Evolutionary conservation across 495 filamentous ascomycete genomes (phyloP).

Genomic region (Talaromyces adpressus): DNA sequence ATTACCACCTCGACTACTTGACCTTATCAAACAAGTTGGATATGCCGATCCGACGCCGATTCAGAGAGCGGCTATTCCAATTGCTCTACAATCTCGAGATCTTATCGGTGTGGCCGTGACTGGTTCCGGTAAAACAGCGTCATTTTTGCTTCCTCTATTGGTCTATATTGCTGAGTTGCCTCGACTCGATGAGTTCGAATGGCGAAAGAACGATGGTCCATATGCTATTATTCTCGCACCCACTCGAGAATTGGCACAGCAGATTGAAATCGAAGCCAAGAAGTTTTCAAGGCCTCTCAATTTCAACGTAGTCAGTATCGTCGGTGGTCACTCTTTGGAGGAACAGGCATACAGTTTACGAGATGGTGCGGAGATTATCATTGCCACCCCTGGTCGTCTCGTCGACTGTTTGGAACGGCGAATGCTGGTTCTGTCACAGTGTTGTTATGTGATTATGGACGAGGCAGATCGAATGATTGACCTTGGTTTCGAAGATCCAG

Average conservation of each 20-base stretch:
- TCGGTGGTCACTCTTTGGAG: slow-evolving; percentile 92
- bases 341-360: slow-evolving; percentile 89
- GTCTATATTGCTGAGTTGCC: slow-evolving; percentile 94
- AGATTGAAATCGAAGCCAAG: slow-evolving; percentile 90
- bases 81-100: slow-evolving; percentile 87
- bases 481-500: slow-evolving; percentile 92
- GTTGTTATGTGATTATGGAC: slow-evolving; percentile 98
- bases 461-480: slow-evolving; percentile 99
- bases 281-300: slow-evolving; percentile 90
- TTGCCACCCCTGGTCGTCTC: slow-evolving; percentile 93
- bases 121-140: slow-evolving; percentile 97
- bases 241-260: slow-evolving; percentile 96
- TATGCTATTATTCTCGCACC: slow-evolving; percentile 96
- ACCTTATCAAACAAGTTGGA: slow-evolving; percentile 77
- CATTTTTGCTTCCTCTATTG: slow-evolving; percentile 89
- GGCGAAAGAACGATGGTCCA: slow-evolving; percentile 82
- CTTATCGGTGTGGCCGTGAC: slow-evolving; percentile 97
- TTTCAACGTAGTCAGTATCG: slow-evolving; percentile 94
- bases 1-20: slow-evolving; percentile 71
- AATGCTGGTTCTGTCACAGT: slow-evolving; percentile 85
- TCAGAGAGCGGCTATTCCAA: slow-evolving; percentile 91
- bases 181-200: slow-evolving; percentile 71
- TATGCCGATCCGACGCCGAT: slow-evolving; percentile 92
- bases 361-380: slow-evolving; percentile 97
- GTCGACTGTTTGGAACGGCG: slow-evolving; percentile 95